Percentiles rank a stretch among this genome's conserved stretches.
phyloP scores from a whole-genome alignment of 2,329 filamentous ascomycete species.

The Calonectria pseudoturangicola region DNA sequence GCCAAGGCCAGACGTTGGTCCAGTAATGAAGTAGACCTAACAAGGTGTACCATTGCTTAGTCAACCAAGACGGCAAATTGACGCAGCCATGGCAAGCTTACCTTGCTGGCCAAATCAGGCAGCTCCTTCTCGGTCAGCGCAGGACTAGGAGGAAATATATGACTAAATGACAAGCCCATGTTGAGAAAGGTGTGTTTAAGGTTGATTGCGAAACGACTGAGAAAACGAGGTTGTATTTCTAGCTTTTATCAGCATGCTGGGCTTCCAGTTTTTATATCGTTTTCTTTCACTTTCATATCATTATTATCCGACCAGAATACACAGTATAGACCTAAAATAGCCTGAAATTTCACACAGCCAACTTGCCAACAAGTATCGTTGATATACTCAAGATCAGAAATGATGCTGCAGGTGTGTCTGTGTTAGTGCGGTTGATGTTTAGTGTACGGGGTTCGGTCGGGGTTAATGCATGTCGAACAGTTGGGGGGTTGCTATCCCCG shows the following conservation, averaged over 20 bases:
- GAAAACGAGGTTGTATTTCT: background rate
- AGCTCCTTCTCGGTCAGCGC: slow-evolving; percentile 23
- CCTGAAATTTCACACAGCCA: background rate
- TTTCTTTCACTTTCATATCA: background rate
- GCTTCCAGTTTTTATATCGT: slow-evolving; percentile 3
- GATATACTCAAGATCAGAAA: background rate
- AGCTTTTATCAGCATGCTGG: background rate
- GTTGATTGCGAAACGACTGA: background rate
- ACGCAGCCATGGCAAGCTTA: background rate
- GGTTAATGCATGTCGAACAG: slow-evolving; percentile 24
- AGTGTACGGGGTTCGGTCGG: slow-evolving; percentile 24
- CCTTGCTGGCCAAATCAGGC: slow-evolving; percentile 31
- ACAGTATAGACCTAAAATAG: background rate
- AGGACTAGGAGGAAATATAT: slow-evolving; percentile 29
- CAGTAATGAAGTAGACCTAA: slow-evolving; percentile 31
- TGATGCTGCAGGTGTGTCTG: slow-evolving; percentile 24
- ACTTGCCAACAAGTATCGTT: background rate
- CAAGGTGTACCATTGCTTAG: background rate
- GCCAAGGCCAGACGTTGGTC: slow-evolving; percentile 23
- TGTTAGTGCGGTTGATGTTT: background rate
- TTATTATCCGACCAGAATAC: background rate
- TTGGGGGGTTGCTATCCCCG: slow-evolving; percentile 8
- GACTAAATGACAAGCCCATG: slow-evolving; percentile 26
- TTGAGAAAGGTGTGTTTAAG: background rate
- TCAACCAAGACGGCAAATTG: background rate